Conservation (phyloP, 2,329 filamentous ascomycete genomes). For the Paecilomyces sp. region DNA sequence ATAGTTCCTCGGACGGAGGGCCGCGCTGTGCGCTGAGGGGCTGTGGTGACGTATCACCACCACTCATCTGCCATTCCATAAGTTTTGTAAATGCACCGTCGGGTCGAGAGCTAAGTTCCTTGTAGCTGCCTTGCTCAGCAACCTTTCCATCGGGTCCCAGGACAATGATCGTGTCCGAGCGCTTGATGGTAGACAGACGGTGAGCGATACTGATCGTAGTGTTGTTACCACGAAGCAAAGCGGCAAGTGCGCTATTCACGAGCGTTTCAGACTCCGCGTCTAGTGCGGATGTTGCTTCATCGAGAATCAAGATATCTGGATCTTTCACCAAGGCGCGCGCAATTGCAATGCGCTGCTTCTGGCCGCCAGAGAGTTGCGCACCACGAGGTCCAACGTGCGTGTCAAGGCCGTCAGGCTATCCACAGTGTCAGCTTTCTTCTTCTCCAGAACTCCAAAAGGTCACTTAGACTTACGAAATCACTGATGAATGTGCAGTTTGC, state of each 20-base stretch:
- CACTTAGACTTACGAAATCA: constrained; percentile 60
- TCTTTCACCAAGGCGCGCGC: constrained; percentile 90
- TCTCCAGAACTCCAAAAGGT: background rate
- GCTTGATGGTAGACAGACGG: constrained; percentile 90
- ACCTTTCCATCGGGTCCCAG: constrained; percentile 80
- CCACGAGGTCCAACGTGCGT: constrained; percentile 88
- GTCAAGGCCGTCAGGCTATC: constrained; percentile 78
- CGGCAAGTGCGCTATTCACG: constrained; percentile 81
- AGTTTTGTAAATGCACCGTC: constrained; percentile 85
- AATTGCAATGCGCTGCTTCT: constrained; percentile 97
- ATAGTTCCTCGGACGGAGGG: constrained; percentile 42
- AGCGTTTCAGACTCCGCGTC: constrained; percentile 96
- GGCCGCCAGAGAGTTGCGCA: constrained; percentile 87
- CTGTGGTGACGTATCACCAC: constrained; percentile 52
- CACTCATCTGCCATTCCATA: constrained; percentile 98
- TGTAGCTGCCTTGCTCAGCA: constrained; percentile 82
- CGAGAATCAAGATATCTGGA: constrained; percentile 91
- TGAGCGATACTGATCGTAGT: constrained; percentile 98
- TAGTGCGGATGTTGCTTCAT: constrained; percentile 91
- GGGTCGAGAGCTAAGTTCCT: constrained; percentile 62
- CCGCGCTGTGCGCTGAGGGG: constrained; percentile 15
- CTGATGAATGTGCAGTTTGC: constrained; percentile 96
- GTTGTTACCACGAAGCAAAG: constrained; percentile 75
- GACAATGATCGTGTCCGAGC: constrained; percentile 90
- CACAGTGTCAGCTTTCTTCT: constrained; percentile 7